Conservation (phyloP, 805 yeast genomes). For the Kregervanrija pseudodelftensis region DNA sequence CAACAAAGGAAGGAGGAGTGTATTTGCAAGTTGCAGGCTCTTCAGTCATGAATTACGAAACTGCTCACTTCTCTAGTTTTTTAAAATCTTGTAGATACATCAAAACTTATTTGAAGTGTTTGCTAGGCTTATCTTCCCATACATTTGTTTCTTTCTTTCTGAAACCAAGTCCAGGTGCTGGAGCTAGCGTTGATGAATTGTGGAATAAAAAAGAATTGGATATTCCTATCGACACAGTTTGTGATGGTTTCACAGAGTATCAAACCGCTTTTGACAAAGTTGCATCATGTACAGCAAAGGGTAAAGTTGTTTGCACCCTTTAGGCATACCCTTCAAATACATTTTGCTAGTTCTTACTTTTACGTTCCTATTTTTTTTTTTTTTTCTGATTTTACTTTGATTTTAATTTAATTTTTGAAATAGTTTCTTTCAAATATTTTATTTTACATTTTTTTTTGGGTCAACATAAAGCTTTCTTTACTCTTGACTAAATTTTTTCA, state of each 20-base stretch:
- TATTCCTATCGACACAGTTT: constrained; percentile 48
- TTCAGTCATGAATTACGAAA: constrained; percentile 29
- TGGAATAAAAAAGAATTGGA: constrained; percentile 38
- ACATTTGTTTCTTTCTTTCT: constrained; percentile 4
- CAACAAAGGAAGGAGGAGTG: constrained; percentile 37
- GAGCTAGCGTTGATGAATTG: constrained; percentile 33
- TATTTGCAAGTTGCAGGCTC: constrained; percentile 58
- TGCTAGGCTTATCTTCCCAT: constrained; percentile 11
- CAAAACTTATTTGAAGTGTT: constrained; percentile 7
- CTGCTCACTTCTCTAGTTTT: constrained; percentile 18
- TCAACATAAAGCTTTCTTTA: too few species aligned
- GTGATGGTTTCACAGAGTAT: constrained; percentile 38
- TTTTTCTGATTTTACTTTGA: too few species aligned
- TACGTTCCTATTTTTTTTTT: too few species aligned
- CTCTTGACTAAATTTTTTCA: too few species aligned
- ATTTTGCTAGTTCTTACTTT: neutral
- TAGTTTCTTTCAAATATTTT: too few species aligned
- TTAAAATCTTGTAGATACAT: constrained; percentile 17
- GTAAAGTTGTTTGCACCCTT: constrained; percentile 47
- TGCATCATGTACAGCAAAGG: constrained; percentile 44
- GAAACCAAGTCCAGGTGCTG: constrained; percentile 9
- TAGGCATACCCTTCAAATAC: neutral
- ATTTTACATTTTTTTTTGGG: too few species aligned
- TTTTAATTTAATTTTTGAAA: too few species aligned
- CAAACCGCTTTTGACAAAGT: constrained; percentile 44